Evolutionary conservation across 2,329 filamentous ascomycete species (phyloP), one percentile per base, ranked within the genome.

Genomic region (Diaporthe sp.): DNA sequence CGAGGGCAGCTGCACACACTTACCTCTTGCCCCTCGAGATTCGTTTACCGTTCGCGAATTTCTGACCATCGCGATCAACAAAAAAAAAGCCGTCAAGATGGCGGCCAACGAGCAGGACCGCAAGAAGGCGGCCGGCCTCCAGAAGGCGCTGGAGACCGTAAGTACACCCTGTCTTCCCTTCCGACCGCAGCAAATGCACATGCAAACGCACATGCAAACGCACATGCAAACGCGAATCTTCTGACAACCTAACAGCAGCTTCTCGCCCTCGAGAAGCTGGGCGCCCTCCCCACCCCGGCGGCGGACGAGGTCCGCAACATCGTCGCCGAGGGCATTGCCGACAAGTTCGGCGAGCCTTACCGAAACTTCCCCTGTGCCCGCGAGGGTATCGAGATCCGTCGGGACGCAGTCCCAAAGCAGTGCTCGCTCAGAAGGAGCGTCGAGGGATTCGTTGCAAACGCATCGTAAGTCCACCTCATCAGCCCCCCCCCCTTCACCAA

Each of bases 281-380:
- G 47, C 2, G 35, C 63, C n/a, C 73, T 72, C 13, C 17, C 35
- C 9, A 25, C 61, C 15, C 22, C 68, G 7, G 55, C 70, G 56
- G 66, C 63, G 27, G 70, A 75, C 50, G 70, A 75, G 63, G 58
- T 75, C 37, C 63, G 70, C 32, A 69, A 55, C 37, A 73, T 75
- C 50, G 65, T 75, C 6, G 73, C 73, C 4, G 73, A 75, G 44
- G 70, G 55, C 12, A 66, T 75, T 56, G 73, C 73, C 47, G 58
- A 70, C 8, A 70, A 63, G 27, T 70, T 70, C 39, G 50, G 65
- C 39, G 55, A 72, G 30, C 39, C 42, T 6, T 73, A 73, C 56
- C 70, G 73, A 22, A 35, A 32, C 37, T 75, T 68, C 25, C 73
- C 70, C 4, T 32, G 47, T 27, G 27, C 44, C 27, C 32, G 70